These are phyloP conservation scores for Eutrema yunnanense DNA, from an alignment of 345 rosid species.

Conservation along the genomic window DNA sequence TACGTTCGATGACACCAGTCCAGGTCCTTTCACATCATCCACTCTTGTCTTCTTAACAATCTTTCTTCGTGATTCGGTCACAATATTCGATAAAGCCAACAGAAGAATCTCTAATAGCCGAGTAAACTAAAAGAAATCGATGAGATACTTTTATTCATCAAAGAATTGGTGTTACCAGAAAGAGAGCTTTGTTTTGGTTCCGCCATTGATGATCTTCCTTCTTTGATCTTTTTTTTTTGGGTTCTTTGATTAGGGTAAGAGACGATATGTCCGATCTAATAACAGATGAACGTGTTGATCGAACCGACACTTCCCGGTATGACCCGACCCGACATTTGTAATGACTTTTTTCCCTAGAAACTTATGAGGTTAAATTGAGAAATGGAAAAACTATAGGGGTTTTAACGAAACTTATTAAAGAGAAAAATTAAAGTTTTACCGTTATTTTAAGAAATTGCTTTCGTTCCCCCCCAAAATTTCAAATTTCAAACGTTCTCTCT, in stretches of 20 bases:
- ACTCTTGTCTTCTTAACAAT: conserved; percentile 19
- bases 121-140: not conserved
- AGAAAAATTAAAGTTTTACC: conserved; percentile 14
- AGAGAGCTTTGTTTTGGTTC: conserved; percentile 20
- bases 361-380: not conserved
- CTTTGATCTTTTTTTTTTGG: not conserved
- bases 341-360: not conserved
- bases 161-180: not conserved
- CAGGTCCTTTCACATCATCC: conserved; percentile 49
- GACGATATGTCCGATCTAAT: conserved; percentile 1
- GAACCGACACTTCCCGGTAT: not conserved
- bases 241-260: not conserved
- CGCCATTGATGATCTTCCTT: conserved; percentile 15
- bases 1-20: conserved; percentile 40
- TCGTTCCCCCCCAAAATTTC: conserved; percentile 7
- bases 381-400: not conserved
- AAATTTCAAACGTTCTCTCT: conserved; percentile 16
- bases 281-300: not conserved
- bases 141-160: too few species aligned
- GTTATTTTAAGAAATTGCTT: conserved; percentile 21
- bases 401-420: not conserved
- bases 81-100: not conserved
- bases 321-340: not conserved
- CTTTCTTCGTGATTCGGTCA: not conserved
- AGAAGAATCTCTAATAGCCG: not conserved